Base-by-base conservation (phyloP, 345 rosid genomes). In the Eucalyptus viminalis region DNA sequence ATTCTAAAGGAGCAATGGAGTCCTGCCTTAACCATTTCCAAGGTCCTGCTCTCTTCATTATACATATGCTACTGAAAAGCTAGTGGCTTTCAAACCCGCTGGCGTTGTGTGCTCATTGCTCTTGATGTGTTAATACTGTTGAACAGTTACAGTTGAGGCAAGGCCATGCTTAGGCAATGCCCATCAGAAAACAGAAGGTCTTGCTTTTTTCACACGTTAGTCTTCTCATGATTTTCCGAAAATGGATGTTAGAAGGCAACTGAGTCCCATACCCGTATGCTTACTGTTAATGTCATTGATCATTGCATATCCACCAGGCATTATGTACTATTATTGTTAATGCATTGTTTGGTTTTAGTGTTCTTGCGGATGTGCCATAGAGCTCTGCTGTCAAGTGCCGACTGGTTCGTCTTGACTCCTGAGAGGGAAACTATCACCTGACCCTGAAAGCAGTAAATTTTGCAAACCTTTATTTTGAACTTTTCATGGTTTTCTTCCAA, bases 1-100 rank as follows among this genome's bases (percentile, higher is more conserved):
- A 92, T 92, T 51, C 89, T 92, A 91, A 92, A 92, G 92, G 94
- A 92, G 88, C 94, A 92, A 45, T 92, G 94, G 94, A 92, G 94
- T 92, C 94, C 94, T 25, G 94, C 94, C 24, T 56, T 92, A 45
- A 92, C 94, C 93, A 92, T 92, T 90, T 92, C 94, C 69, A 92
- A 92, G 94, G 94, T 92, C 89, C 89, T 88, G 27, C 34, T 81
- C 62, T 50, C 87, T 87, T 76, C 40, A 58, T 87, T 50, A 25
- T 54, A 44, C 47, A 88, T 7, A 49, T 45, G 83, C 54, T 58
- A 29, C 19, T 49, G 43, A 62, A 60, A 81, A 81, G 37, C 81
- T 60, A 72, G 34, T 87, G 19, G 24, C 40, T 65, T 87, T 69
- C 56, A 81, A 27, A 76, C 47, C 29, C 85, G 40, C 47, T 11